Conservation (phyloP, 176 grass and related monocot genomes). For the Rhynchospora breviuscula region DNA sequence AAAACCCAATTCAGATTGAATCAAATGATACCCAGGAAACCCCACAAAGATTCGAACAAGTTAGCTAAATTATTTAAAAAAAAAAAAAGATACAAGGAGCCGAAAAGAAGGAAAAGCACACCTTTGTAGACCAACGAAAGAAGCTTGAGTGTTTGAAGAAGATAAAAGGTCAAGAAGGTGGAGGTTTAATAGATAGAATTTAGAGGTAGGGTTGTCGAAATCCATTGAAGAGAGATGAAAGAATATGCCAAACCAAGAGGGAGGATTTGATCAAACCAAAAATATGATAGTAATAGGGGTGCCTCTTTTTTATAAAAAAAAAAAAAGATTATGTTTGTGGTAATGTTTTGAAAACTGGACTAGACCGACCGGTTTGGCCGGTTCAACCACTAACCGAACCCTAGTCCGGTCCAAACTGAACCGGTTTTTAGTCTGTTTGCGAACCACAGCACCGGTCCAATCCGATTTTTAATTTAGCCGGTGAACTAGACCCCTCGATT, state of each 20-base stretch:
- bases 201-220: conserved; percentile 10
- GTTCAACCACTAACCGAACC: no score
- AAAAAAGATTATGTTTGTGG: neutral
- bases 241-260: conserved; percentile 11
- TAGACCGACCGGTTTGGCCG: no score
- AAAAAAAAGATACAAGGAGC: neutral
- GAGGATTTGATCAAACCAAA: neutral
- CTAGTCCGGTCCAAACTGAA: no score
- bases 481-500: no score
- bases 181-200: conserved; percentile 17
- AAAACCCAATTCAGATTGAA: neutral
- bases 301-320: neutral
- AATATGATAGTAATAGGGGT: neutral
- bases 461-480: no score
- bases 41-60: neutral
- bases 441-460: no score
- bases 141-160: neutral
- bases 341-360: no score
- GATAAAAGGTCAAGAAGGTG: conserved; percentile 8
- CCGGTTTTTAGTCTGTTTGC: no score
- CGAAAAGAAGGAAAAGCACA: neutral
- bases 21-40: neutral
- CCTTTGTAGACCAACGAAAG: conserved; percentile 22
- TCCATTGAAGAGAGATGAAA: conserved; percentile 26
- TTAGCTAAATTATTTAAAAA: neutral